These are phyloP conservation scores for Cinnamomum chago DNA, from an alignment of 164 flowering plant genomes.

Conservation along the genomic window DNA sequence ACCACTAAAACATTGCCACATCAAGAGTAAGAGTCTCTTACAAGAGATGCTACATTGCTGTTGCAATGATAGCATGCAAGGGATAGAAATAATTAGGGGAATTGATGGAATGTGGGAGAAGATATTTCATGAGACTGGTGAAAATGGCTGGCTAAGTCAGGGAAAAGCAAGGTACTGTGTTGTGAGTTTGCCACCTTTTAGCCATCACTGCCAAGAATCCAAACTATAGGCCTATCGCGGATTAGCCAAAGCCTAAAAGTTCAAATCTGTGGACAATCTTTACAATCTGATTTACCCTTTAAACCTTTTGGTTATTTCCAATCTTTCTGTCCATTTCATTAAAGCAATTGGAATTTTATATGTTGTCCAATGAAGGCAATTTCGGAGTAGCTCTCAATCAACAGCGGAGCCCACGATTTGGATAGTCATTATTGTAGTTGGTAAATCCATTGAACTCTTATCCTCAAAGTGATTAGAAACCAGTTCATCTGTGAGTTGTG, in stretches of 20 bases:
- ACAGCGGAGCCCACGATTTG: too few species aligned
- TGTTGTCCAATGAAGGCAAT: too few species aligned
- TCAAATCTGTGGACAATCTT: neutral
- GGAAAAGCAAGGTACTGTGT: neutral
- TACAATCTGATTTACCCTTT: too few species aligned
- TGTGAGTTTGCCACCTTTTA: neutral
- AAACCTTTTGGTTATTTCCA: too few species aligned
- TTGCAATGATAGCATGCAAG: constrained; percentile 29
- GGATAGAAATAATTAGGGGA: constrained; percentile 10
- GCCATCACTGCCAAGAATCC: neutral
- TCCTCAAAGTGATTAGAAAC: too few species aligned
- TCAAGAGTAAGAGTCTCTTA: constrained; percentile 35
- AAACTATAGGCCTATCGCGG: neutral
- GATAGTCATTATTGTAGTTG: too few species aligned
- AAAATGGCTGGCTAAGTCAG: constrained; percentile 12
- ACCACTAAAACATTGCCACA: constrained; percentile 11
- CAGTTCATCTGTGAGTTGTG: too few species aligned
- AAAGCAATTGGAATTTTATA: too few species aligned
- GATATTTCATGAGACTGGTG: constrained; percentile 7
- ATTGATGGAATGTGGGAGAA: constrained; percentile 26
- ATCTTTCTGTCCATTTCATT: too few species aligned
- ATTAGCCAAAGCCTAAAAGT: neutral
- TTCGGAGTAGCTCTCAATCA: too few species aligned
- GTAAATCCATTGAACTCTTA: too few species aligned
- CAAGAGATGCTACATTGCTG: constrained; percentile 30